Evolutionary conservation across 108 stramenopile species (phyloP), one percentile per base, ranked within the genome.

Genomic region (Fragilaria crotonensis): DNA sequence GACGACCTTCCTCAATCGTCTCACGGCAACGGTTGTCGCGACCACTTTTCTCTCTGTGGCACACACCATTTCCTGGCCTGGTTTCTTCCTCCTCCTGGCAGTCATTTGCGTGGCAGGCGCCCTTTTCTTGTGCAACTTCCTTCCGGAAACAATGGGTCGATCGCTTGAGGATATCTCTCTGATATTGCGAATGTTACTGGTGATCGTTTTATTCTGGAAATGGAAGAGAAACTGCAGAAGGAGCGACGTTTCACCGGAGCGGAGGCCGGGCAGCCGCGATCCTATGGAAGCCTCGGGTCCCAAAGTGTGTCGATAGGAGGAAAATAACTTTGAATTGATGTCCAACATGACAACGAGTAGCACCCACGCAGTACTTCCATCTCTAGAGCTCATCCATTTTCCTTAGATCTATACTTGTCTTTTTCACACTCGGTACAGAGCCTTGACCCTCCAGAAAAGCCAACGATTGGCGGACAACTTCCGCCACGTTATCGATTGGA

Each of bases 81-180:
- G 71, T 5, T 83, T 79, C 45, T 90, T 87, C 59, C 25, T 78
- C 44, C 36, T 80, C 31, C 65, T 82, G 52, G 67, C 65, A 7
- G 41, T 55, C 5, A 56, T 79, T 18, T 76, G 66, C 53, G 17
- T 72, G 0, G 33, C 67, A 11, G 59, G 69, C 18, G 60, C 70
- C 11, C 45, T 68, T 28, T 87, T 81, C 59, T 56, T 90, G 30
- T 69, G n/a, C 41, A 19, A 68, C 25, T 81, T 76, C 32, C 63
- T 90, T 7, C 89, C 89, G 1, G 89, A 90, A 73, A 90, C 89
- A 17, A 87, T 79, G 33, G 85, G 85, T 0, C 62, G 74, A 41
- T 53, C 75, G 1, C 52, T 90, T 41, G 89, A 90, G 57, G 81
- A 86, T 20, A 90, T 90, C 80, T 47, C 77, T 7, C 62, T 64